phyloP scores from a whole-genome alignment of 2,329 filamentous ascomycete genomes.

The Neurospora sp. region DNA sequence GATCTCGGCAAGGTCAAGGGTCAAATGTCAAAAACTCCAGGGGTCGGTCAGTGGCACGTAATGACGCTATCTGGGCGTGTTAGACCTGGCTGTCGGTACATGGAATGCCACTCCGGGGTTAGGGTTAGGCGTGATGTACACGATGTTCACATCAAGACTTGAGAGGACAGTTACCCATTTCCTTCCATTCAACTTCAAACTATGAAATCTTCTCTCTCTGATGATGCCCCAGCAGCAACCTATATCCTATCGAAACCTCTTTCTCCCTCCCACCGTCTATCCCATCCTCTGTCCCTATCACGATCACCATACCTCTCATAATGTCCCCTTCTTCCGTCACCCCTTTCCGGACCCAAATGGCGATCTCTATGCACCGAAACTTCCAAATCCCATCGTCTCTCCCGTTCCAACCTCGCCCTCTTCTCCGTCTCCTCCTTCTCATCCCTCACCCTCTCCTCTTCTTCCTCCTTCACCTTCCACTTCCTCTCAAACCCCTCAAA shows the following conservation, averaged over 20 bases:
- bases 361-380: not conserved
- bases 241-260: not conserved
- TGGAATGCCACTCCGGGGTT: not conserved
- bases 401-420: not conserved
- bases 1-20: not conserved
- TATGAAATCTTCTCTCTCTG: too few relatives aligned
- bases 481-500: conserved; percentile 36
- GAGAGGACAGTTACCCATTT: not conserved
- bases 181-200: not conserved
- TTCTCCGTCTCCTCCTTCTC: not conserved
- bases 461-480: conserved; percentile 17
- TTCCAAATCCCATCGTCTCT: not conserved
- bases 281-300: not conserved
- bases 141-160: not conserved
- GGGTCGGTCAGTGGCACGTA: not conserved
- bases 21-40: not conserved
- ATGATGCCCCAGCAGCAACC: not conserved
- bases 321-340: not conserved
- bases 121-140: not conserved
- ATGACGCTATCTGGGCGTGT: not conserved
- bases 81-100: not conserved
- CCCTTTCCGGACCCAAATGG: not conserved
- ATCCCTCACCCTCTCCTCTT: not conserved
- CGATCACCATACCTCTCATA: not conserved
- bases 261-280: not conserved